Evolutionary conservation across 169 alveolate species (phyloP), one percentile per base, ranked within the genome.

Genomic region (Perkinsus chesapeaki): DNA sequence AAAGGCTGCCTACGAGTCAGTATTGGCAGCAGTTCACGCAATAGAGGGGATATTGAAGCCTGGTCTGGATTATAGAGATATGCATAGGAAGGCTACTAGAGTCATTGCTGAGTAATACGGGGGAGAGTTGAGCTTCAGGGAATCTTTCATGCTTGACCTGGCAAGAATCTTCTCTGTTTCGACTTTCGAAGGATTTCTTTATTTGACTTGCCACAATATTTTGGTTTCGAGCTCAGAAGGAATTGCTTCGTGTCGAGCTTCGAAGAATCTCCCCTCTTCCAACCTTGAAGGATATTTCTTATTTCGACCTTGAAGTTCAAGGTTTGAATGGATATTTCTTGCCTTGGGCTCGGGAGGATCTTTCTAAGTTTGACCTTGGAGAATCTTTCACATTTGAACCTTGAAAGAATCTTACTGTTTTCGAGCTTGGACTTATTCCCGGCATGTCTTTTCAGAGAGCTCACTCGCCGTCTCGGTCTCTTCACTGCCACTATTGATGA

Each of bases 21-120:
- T 97, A 36, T 94, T 97, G 73, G 96, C 96, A 31, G 98, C 98
- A 0, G 96, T 96, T 72, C 92, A 93, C 92, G 94, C 94, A 48
- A 98, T 98, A 10, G 92, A 91, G 73, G 92, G 92, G 39, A 73
- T 92, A 31, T 39, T 97, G 93, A 95, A 95, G 93, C 98, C 98
- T 31, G 99, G 98, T 5, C 96, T 96, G n/a, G 92, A 94, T 23
- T 98, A 98, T 98, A 93, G 95, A 34, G 98, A 98, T 91, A 96
- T 98, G 98, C 98, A 98, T 92, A 73, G 94, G 27, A 91, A 96
- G n/a, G 98, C 98, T 82, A 98, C 96, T 93, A 95, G 93, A 93
- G 94, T 94, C n/a, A 96, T 97, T 73, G 90, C 96, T 39, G 92
- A 92, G 60, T 96, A 97, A 27, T 93, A 96, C 27, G 91, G 92